phyloP scores from a whole-genome alignment of 805 yeast genomes.

The Zygosaccharomyces lentus region DNA sequence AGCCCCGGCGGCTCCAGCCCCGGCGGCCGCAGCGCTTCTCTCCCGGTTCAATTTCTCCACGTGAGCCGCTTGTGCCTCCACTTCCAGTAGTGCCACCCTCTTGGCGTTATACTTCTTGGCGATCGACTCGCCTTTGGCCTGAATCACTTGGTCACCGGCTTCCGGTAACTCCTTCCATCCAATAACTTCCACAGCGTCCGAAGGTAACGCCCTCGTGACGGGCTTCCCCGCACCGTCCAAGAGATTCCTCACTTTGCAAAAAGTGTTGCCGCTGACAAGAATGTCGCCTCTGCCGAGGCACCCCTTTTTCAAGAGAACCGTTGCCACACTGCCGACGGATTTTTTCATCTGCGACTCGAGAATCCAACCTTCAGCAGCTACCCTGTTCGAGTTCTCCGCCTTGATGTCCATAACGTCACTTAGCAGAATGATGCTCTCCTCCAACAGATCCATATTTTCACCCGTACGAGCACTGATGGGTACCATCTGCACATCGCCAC shows the following conservation, averaged over 20 bases:
- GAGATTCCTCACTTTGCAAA: constrained; percentile 78
- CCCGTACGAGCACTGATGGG: constrained; percentile 88
- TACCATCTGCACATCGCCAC: constrained; percentile 91
- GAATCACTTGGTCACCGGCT: constrained; percentile 80
- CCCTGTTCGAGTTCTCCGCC: constrained; percentile 46
- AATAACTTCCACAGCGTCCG: constrained; percentile 82
- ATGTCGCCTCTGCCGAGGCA: constrained; percentile 62
- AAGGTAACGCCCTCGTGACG: constrained; percentile 69
- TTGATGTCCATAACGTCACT: constrained; percentile 79
- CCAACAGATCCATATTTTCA: constrained; percentile 80
- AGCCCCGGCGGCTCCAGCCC: too few relatives aligned
- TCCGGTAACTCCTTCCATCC: constrained; percentile 95
- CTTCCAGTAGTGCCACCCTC: constrained; percentile 55
- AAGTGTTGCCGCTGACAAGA: constrained; percentile 83
- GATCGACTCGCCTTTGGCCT: constrained; percentile 65
- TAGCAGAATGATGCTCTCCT: constrained; percentile 80
- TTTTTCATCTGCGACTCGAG: constrained; percentile 79
- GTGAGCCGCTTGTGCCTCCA: constrained; percentile 56
- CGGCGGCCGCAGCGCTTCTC: constrained; percentile 47
- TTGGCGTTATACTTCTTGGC: constrained; percentile 74
- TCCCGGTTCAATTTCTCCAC: constrained; percentile 68
- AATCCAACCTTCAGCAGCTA: constrained; percentile 74
- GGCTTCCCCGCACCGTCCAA: constrained; percentile 66
- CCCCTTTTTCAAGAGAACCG: constrained; percentile 79
- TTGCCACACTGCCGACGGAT: constrained; percentile 82